These are phyloP conservation scores for Iberis amara DNA, from an alignment of 441 rosid genomes.

Conservation along the genomic window DNA sequence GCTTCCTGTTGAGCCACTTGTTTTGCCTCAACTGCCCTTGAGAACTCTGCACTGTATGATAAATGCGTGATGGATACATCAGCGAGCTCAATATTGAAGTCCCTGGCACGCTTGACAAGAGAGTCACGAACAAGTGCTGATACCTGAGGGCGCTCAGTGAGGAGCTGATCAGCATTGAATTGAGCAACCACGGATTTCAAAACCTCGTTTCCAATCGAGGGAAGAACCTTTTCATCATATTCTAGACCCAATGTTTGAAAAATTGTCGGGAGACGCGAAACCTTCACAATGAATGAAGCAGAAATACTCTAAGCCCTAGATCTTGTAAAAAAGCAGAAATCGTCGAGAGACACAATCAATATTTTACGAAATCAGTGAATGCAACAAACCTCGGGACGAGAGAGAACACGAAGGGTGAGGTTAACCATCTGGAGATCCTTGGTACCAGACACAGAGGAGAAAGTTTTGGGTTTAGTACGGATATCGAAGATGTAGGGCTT, in stretches of 20 bases:
- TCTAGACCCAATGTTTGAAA: conserved; percentile 88
- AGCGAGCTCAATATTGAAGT: conserved; percentile 77
- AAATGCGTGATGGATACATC: conserved; percentile 92
- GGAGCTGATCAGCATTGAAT: conserved; percentile 96
- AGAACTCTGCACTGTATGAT: conserved; percentile 86
- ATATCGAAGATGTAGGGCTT: conserved; percentile 80
- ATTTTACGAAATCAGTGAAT: no score
- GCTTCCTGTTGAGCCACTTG: conserved; percentile 99
- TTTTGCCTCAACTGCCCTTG: conserved; percentile 95
- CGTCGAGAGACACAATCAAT: no score
- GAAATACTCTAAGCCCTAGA: no score
- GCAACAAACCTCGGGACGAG: conserved; percentile 63
- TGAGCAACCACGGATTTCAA: conserved; percentile 92
- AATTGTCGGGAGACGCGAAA: conserved; percentile 58
- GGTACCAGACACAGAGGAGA: conserved; percentile 89
- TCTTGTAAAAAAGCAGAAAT: no score
- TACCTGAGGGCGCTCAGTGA: conserved; percentile 90
- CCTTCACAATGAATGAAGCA: conserved; percentile 35
- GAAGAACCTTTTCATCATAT: conserved; percentile 93
- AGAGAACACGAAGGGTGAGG: conserved; percentile 89
- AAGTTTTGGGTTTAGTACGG: conserved; percentile 84
- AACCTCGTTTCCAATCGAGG: conserved; percentile 92
- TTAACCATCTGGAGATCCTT: conserved; percentile 99
- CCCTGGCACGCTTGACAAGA: conserved; percentile 67
- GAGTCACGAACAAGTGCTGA: conserved; percentile 75